These are phyloP conservation scores for Kuraishia capsulata DNA, from an alignment of 805 yeast genomes.

Conservation along the genomic window DNA sequence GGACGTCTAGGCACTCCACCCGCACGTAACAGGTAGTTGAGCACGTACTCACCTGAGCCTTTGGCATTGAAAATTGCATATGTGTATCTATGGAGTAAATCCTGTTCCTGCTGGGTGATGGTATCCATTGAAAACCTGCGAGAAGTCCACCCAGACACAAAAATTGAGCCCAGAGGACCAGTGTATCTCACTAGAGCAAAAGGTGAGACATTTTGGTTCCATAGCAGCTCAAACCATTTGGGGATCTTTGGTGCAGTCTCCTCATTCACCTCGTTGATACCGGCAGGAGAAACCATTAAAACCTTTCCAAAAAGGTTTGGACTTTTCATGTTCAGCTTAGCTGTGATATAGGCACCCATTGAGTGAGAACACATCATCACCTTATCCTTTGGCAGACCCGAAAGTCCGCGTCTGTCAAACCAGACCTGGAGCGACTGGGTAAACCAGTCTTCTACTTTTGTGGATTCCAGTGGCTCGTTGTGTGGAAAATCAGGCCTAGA, in stretches of 20 bases:
- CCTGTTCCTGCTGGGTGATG: slow-evolving; percentile 33
- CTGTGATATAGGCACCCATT: slow-evolving; percentile 81
- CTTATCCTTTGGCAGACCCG: slow-evolving; percentile 22
- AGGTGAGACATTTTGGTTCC: slow-evolving; percentile 79
- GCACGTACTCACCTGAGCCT: slow-evolving; percentile 92
- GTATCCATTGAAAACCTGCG: slow-evolving; percentile 44
- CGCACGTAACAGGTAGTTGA: slow-evolving; percentile 76
- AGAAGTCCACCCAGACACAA: slow-evolving; percentile 85
- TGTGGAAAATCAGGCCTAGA: slow-evolving; percentile 64
- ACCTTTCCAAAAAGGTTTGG: slow-evolving; percentile 59
- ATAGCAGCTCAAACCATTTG: slow-evolving; percentile 64
- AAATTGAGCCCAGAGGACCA: slow-evolving; percentile 75
- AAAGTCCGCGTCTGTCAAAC: slow-evolving; percentile 40
- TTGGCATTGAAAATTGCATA: slow-evolving; percentile 77
- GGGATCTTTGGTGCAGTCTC: slow-evolving; percentile 41
- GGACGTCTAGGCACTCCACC: slow-evolving; percentile 89
- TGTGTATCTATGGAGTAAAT: slow-evolving; percentile 64
- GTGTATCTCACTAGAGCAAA: slow-evolving; percentile 69
- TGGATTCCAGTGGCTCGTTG: slow-evolving; percentile 28
- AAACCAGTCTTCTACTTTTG: slow-evolving; percentile 51
- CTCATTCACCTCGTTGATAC: slow-evolving; percentile 28
- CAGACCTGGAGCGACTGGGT: slow-evolving; percentile 57
- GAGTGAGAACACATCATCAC: slow-evolving; percentile 77
- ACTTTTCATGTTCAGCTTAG: slow-evolving; percentile 51
- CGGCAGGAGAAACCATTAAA: slow-evolving; percentile 87